Base-by-base conservation (phyloP, 208 protist genomes). In the Leishmania gerbilli region DNA sequence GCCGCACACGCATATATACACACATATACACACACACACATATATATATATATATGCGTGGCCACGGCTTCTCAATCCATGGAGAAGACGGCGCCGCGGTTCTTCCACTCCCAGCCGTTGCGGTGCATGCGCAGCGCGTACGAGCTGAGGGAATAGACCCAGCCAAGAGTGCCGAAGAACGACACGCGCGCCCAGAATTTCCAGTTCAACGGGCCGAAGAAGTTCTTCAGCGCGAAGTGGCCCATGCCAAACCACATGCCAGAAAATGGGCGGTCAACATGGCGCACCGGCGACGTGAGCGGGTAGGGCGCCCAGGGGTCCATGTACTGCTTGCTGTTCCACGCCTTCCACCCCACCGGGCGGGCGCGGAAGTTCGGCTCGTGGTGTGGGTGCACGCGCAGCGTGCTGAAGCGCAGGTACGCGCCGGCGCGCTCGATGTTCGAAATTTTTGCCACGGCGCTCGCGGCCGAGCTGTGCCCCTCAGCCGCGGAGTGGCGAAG, bases 21-120 rank as follows among this genome's bases (percentile, higher is more conserved):
- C 24, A 21, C 1, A 71, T 27, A 9, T 9, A 77, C 40, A 71
- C 1, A 31, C 64, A 42, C 4, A 34, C 11, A 53, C 11, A 24
- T 34, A 80, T 4, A 67, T 37, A 21, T 34, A 34, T 27, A 53
- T 27, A 42, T 34, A 80, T 4, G 17, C 34, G 24, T 40, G 4
- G 42, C n/a, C 19, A 21, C 7, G 24, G 24, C 27, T 37, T 21
- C 62, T 86, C 91, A 96, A 60, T 96, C 92, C 91, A 96, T 95
- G 34, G 91, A 81, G 84, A 93, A 96, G 67, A 96, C 92, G 42
- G 92, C 92, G 81, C 92, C 90, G 76, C 91, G 90, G 83, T 96
- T 96, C 88, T 96, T 96, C 92, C 92, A 96, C 90, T 96, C 87
- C 92, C 92, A 96, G 37, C 92, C 92, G 81, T 96, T 96, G 77